Evolutionary conservation across 1,284 basidiomycete genomes (phyloP).

Genomic region (Volvariella volvacea): DNA sequence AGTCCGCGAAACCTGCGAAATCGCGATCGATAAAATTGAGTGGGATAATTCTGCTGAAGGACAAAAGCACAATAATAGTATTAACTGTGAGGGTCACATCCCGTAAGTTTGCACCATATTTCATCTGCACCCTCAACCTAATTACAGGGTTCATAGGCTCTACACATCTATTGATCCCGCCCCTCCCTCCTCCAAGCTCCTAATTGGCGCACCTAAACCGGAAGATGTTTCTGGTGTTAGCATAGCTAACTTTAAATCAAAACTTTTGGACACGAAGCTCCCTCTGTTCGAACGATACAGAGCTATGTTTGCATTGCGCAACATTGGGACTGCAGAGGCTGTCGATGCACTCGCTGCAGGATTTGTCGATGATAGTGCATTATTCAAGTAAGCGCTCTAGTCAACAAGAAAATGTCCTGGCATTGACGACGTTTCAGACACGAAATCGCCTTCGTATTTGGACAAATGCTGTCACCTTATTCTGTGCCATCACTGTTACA

Average conservation of each 20-base stretch:
- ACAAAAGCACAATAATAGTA: slow-evolving; percentile 31
- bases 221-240: slow-evolving; percentile 38
- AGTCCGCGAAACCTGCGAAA: slow-evolving; percentile 96
- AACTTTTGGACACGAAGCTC: slow-evolving; percentile 63
- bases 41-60: slow-evolving; percentile 85
- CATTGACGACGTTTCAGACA: slow-evolving; percentile 47
- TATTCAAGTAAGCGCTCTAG: slow-evolving; percentile 73
- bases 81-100: slow-evolving; percentile 26
- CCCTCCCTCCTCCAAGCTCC: slow-evolving; percentile 63
- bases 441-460: slow-evolving; percentile 97
- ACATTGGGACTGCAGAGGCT: slow-evolving; percentile 76
- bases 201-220: slow-evolving; percentile 45
- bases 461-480: slow-evolving; percentile 87
- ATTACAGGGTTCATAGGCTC: slow-evolving; percentile 16
- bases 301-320: slow-evolving; percentile 96
- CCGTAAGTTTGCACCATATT: slow-evolving; percentile 24
- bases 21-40: slow-evolving; percentile 92
- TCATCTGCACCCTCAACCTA: background rate
- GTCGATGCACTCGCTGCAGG: slow-evolving; percentile 90
- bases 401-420: background rate
- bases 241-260: slow-evolving; percentile 54
- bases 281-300: slow-evolving; percentile 93
- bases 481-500: slow-evolving; percentile 82
- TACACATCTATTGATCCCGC: slow-evolving; percentile 97
- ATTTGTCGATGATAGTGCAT: slow-evolving; percentile 78